Evolutionary conservation across 148 eudicot species (phyloP), one percentile per base, ranked within the genome.

Genomic region (Silene uniflora): DNA sequence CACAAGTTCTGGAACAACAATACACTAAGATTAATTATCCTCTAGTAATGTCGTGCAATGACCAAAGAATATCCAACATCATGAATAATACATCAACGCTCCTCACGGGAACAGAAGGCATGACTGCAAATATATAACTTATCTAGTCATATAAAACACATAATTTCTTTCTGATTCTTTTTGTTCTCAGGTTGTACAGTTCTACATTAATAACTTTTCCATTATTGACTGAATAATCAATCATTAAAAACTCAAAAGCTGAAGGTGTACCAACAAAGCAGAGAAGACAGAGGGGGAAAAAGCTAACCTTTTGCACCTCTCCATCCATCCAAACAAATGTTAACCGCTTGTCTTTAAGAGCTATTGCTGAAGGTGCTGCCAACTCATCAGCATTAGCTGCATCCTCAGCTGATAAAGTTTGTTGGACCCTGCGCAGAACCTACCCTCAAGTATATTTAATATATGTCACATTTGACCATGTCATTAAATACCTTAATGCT

Each of bases 321-420:
- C 99, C 99, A 77, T 95, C 99, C 73, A 95, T 87, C 99, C 99
- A 95, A 78, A 97, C 85, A 73, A 95, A 86, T 42, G 98, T 89
- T 80, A 92, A 73, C 52, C 99, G 81, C 71, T 87, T 95, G 74
- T 91, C 88, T 81, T 88, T 83, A 67, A 88, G 78, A 69, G 93
- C 97, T 77, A 55, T 67, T 19, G 84, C 83, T 62, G 91, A 77
- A 81, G 89, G 82, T 35, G 83, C 82, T 72, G 86, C 80, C 62
- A 61, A 21, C 62, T 77, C 75, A 71, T 83, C 81, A 47, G 81
- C 75, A 84, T 78, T 81, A 73, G 72, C 80, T 55, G 59, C 66
- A 60, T 87, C 83, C 80, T 80, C 83, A 58, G 74, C 77, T 69
- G 89, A 85, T 71, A 95, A 85, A 39, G 70, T 63, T 54, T 89